Evolutionary conservation across 1,284 basidiomycete genomes (phyloP).

Genomic region (Violaceomyces palustris): DNA sequence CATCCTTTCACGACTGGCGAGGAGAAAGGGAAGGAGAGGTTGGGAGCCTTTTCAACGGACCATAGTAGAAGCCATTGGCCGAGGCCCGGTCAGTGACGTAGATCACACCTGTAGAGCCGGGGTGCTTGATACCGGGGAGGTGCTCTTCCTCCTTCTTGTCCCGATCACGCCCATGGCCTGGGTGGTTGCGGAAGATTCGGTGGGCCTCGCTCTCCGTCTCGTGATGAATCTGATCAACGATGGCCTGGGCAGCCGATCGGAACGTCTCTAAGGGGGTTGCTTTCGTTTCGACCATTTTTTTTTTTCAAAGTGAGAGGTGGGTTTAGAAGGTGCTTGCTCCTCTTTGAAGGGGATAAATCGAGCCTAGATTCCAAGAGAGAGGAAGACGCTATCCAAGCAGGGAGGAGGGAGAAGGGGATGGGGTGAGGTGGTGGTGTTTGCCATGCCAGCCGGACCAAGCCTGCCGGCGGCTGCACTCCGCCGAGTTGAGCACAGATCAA

Average conservation of each 20-base stretch:
- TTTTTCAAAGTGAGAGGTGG: too few species aligned
- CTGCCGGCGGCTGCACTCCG: too few species aligned
- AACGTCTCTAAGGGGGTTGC: too few species aligned
- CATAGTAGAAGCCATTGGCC: slow-evolving; percentile 39
- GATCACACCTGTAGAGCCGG: slow-evolving; percentile 60
- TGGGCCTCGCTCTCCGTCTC: slow-evolving; percentile 41
- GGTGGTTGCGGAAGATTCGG: slow-evolving; percentile 38
- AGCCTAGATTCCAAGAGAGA: too few species aligned
- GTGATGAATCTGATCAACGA: slow-evolving; percentile 16
- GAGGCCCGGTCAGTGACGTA: slow-evolving; percentile 43
- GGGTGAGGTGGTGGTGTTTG: too few species aligned
- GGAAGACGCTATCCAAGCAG: too few species aligned
- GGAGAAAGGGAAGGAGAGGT: background rate
- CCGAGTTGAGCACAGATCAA: too few species aligned
- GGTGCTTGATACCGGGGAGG: slow-evolving; percentile 45
- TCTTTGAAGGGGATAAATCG: too few species aligned
- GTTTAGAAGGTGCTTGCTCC: too few species aligned
- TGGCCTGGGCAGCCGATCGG: slow-evolving; percentile 7
- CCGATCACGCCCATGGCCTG: slow-evolving; percentile 21
- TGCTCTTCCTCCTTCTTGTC: slow-evolving; percentile 9
- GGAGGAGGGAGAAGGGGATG: too few species aligned
- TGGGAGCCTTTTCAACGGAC: background rate
- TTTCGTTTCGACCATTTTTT: too few species aligned
- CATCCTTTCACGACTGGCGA: background rate
- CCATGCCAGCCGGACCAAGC: too few species aligned